Evolutionary conservation across 2,329 filamentous ascomycete genomes (phyloP), one percentile per base, ranked within the genome.

Genomic region (Penicillium vulpinum): DNA sequence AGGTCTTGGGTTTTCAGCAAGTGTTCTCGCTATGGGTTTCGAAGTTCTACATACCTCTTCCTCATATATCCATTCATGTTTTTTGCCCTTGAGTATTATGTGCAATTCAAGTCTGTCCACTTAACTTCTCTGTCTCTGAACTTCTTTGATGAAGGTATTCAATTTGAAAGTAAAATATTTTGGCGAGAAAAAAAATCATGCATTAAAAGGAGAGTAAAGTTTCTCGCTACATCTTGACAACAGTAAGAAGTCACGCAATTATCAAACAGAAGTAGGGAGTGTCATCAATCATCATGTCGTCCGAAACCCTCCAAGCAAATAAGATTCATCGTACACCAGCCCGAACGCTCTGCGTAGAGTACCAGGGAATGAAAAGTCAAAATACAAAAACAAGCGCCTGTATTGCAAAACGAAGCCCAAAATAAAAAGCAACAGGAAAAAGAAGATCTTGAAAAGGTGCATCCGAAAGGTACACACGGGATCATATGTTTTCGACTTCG

Each of bases 401-500:
- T 41, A n/a, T 24, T 48, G 38, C 18, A 41, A 51, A 28, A 9
- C 22, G 2, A 9, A 18, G 11, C 21, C 26, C 28, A 31, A 45
- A 29, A 31, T 24, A 28, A 28, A 41, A 31, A 22, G 35, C 21
- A 36, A 41, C 4, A 10, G 13, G 1, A 36, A 15, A 44, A 44
- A 13, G 5, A 35, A 7, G 7, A 36, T 16, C 5, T 18, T 24
- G 4, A 7, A 18, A n/a, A 8, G n/a, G 8, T 18, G 26, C 35
- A 10, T 11, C 15, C 21, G n/a, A 11, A 35, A 45, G 5, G 21
- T n/a, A 44, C 21, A 11, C 31, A 8, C 22, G 22, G 36, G 31
- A 33, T 67, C 58, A 73, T 40, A 62, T 45, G 4, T 71, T 66
- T 16, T 74, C 67, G 49, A 78, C 69, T 51, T 75, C 70, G 57